Conservation (phyloP, 1,284 basidiomycete genomes). For the Ceratobasidium theobromae region DNA sequence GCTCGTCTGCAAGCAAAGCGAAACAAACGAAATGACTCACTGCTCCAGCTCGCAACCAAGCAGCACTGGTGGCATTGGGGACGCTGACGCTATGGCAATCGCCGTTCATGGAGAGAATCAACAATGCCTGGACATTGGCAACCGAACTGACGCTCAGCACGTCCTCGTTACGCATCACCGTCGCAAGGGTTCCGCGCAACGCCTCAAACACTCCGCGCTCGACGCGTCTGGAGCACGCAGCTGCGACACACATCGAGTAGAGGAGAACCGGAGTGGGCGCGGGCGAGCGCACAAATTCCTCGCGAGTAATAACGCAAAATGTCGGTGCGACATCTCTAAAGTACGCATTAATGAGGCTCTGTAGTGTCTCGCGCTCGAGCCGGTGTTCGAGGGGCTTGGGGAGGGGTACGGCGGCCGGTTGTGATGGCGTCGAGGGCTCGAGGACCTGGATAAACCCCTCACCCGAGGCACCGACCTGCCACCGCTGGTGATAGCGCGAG, state of each 20-base stretch:
- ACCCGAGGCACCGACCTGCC: constrained; percentile 77
- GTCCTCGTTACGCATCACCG: constrained; percentile 85
- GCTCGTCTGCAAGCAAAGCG: neutral
- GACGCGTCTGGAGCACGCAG: constrained; percentile 81
- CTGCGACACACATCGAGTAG: constrained; percentile 90
- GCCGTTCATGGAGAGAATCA: constrained; percentile 79
- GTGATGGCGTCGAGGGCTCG: constrained; percentile 55
- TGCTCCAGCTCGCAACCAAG: constrained; percentile 74
- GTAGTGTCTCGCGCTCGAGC: constrained; percentile 76
- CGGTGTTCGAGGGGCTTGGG: constrained; percentile 64
- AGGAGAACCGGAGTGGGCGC: constrained; percentile 80
- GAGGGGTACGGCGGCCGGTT: constrained; percentile 50
- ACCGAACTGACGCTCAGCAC: constrained; percentile 84
- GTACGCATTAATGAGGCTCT: constrained; percentile 86
- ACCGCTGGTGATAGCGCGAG: constrained; percentile 77
- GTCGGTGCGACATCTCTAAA: constrained; percentile 84
- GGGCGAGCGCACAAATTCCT: constrained; percentile 59
- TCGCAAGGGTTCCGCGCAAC: constrained; percentile 82
- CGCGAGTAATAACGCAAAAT: constrained; percentile 82
- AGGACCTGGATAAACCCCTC: constrained; percentile 88
- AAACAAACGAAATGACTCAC: constrained; percentile 22
- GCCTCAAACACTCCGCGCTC: constrained; percentile 82
- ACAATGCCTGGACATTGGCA: constrained; percentile 84
- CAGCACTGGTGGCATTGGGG: constrained; percentile 69
- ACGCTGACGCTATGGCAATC: constrained; percentile 80